phyloP scores from a whole-genome alignment of 2,329 filamentous ascomycete species.

The Pyricularia sp. region DNA sequence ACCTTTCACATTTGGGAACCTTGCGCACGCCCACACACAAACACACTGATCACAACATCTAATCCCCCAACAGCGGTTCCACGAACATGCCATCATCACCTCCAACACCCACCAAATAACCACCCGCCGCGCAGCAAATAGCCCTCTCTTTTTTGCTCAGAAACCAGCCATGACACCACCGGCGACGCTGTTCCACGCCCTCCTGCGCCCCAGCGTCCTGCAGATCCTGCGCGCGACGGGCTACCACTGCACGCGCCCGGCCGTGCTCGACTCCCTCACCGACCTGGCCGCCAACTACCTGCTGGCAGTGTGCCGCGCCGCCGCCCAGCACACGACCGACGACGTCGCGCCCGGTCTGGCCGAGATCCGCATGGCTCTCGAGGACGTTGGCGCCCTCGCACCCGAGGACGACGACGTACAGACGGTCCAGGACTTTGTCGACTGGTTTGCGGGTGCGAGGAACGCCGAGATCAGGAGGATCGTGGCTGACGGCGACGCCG shows the following conservation, averaged over 20 bases:
- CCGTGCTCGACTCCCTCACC: slow-evolving; percentile 76
- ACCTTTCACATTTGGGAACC: background rate
- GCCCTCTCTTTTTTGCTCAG: too few relatives aligned
- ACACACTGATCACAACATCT: background rate
- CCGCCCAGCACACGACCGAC: slow-evolving; percentile 45
- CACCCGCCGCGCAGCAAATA: background rate
- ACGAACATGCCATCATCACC: background rate
- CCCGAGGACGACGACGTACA: slow-evolving; percentile 68
- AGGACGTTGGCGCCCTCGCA: slow-evolving; percentile 63
- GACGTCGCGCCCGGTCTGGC: slow-evolving; percentile 52
- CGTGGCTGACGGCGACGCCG: slow-evolving; percentile 54
- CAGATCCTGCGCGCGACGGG: slow-evolving; percentile 86
- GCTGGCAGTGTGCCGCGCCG: slow-evolving; percentile 56
- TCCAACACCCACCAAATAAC: background rate
- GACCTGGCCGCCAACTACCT: slow-evolving; percentile 79
- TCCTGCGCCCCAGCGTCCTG: slow-evolving; percentile 75
- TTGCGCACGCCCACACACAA: background rate
- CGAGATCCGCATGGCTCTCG: slow-evolving; percentile 75
- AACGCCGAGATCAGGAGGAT: slow-evolving; percentile 74
- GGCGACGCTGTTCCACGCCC: slow-evolving; percentile 49
- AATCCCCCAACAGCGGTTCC: background rate
- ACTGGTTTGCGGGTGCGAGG: slow-evolving; percentile 62
- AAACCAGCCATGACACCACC: slow-evolving; percentile 26
- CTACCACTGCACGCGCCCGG: slow-evolving; percentile 70
- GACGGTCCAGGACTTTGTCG: slow-evolving; percentile 64